These are phyloP conservation scores for Suillus luteus DNA, from an alignment of 768 basidiomycete genomes.

Conservation along the genomic window DNA sequence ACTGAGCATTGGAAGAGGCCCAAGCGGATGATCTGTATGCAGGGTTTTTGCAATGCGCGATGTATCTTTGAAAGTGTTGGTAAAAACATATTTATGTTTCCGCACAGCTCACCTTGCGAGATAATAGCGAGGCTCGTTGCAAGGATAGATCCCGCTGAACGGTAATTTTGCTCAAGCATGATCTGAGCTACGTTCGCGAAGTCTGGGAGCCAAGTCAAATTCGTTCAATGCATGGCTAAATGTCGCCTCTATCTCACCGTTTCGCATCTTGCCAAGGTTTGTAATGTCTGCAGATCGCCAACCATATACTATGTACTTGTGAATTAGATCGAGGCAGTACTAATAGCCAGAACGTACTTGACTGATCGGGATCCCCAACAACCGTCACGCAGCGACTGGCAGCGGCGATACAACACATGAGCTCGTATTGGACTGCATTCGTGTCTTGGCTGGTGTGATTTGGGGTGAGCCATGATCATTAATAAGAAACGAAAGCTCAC, in stretches of 20 bases:
- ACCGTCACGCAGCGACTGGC: slow-evolving; percentile 62
- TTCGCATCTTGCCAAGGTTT: slow-evolving; percentile 72
- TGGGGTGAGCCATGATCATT: background rate
- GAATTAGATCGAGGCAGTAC: slow-evolving; percentile 3
- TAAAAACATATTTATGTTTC: background rate
- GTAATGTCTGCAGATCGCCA: slow-evolving; percentile 83
- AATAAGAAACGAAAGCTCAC: background rate
- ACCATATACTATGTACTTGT: slow-evolving; percentile 61
- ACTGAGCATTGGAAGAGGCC: slow-evolving; percentile 60
- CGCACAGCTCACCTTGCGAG: slow-evolving; percentile 59
- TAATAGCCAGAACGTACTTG: slow-evolving; percentile 48
- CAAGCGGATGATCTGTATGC: slow-evolving; percentile 64
- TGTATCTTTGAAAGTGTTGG: slow-evolving; percentile 51
- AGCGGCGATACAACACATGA: slow-evolving; percentile 69
- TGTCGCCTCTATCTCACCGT: slow-evolving; percentile 40
- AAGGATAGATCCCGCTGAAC: slow-evolving; percentile 79
- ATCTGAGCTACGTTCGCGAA: slow-evolving; percentile 68
- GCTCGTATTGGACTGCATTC: slow-evolving; percentile 77
- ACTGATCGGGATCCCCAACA: slow-evolving; percentile 92
- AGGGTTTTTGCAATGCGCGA: slow-evolving; percentile 74
- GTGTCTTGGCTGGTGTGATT: slow-evolving; percentile 64
- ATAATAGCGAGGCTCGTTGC: slow-evolving; percentile 75
- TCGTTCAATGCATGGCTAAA: background rate
- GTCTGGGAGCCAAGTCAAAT: slow-evolving; percentile 41
- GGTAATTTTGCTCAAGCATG: slow-evolving; percentile 83